Base-by-base conservation (phyloP, 306 rosid genomes). In the Rosa persica region DNA sequence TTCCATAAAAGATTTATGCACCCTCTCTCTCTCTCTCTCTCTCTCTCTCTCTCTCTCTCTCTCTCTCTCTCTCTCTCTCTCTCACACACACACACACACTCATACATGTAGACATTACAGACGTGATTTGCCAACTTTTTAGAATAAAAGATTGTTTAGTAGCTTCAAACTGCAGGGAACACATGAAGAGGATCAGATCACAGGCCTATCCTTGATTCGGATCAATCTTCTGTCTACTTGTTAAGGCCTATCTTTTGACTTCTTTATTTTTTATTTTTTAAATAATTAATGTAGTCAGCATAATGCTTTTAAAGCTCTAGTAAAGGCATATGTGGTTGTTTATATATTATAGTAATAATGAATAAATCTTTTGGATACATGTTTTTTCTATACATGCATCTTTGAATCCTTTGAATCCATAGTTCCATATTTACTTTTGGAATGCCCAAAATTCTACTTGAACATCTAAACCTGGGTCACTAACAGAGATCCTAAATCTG, bases 401-500 rank as follows among this genome's bases (percentile, higher is more conserved):
- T 52, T 52, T 52, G n/a, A 51, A 51, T 51, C n/a, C 57, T 51
- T 51, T 17, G 22, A 52, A 52, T 52, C 58, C 19, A 6, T 52
- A 52, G 5, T 1, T 52, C 58, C 19, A 6, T 52, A 52, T 17
- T 1, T 16, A 7, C 6, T 6, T 52, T 51, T 52, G 10, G 22
- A 17, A 52, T 52, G 19, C 58, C 22, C 58, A 6, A 52, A 7
- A 0, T n/a, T 55, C 5, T 57, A n/a, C 27, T 55, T 19, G 61
- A 55, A 10, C 12, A 55, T 19, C 61, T 55, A 55, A 55, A 22
- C 22, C 2, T 57, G 30, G 30, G 30, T n/a, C 62, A n/a, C 62
- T 20, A 22, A 27, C 62, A 57, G 30, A 57, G 62, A 57, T 57
- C 23, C 66, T 76, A 60, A 54, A 20, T 71, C 34, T 61, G 72